A percentile compares a stretch with the other conserved stretches of the same genome.
Evolutionary conservation across 192 early-diverging fungal species (phyloP).

Genomic region (Cetraspora pellucida): DNA sequence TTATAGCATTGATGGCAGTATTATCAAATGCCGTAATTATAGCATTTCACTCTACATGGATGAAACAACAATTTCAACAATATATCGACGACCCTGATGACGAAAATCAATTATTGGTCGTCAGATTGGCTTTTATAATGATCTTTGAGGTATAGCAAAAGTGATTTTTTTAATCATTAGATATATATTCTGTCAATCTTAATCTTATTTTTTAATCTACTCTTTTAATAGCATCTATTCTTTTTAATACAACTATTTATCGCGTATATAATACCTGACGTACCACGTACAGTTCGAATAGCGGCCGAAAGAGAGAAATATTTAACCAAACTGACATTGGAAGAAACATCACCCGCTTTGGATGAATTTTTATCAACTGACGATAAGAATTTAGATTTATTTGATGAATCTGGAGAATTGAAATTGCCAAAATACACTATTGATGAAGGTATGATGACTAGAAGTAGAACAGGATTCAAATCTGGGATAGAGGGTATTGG

Average conservation of each 20-base stretch:
- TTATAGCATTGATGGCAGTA: slow-evolving; percentile 44
- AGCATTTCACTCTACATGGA: slow-evolving; percentile 48
- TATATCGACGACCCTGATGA: slow-evolving; percentile 9
- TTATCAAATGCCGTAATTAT: slow-evolving; percentile 46
- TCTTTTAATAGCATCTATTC: slow-evolving; percentile 38
- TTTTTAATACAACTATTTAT: slow-evolving; percentile 41
- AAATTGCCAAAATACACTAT: background rate
- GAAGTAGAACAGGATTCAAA: no score
- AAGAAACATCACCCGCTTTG: slow-evolving; percentile 38
- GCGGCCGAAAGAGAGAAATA: slow-evolving; percentile 49
- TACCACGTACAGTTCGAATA: slow-evolving; percentile 39
- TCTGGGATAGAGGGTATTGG: no score
- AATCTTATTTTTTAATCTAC: no score
- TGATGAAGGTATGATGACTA: no score
- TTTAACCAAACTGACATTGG: slow-evolving; percentile 36
- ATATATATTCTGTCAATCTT: background rate
- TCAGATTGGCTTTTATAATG: slow-evolving; percentile 42
- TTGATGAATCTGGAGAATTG: background rate
- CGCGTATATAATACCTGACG: slow-evolving; percentile 42
- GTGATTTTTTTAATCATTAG: no score
- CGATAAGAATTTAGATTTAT: background rate
- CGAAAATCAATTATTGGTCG: background rate
- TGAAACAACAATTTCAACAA: slow-evolving; percentile 35
- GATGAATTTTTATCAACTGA: slow-evolving; percentile 34
- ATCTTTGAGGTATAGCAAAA: slow-evolving; percentile 46